Evolutionary conservation across 805 yeast species (phyloP).

Genomic region (Wickerhamomyces kurtzmanii): DNA sequence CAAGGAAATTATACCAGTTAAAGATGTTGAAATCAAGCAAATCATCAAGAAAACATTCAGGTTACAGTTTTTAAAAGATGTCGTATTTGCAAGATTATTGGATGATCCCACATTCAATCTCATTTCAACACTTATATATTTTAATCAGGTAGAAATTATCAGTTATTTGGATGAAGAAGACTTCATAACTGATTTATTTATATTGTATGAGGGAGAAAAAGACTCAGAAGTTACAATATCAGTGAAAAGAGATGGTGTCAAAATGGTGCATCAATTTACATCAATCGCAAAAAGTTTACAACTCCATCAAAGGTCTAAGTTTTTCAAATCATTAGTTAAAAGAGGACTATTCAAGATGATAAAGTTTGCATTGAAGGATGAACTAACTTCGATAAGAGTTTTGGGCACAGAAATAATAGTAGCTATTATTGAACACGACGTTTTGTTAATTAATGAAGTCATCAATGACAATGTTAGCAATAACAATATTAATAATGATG

Average conservation of each 20-base stretch:
- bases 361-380: slow-evolving; percentile 57
- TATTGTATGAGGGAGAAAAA: slow-evolving; percentile 30
- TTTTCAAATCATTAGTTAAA: slow-evolving; percentile 54
- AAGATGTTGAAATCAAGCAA: slow-evolving; percentile 34
- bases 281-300: slow-evolving; percentile 61
- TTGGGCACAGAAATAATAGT: slow-evolving; percentile 76
- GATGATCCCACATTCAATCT: slow-evolving; percentile 73
- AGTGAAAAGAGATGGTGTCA: slow-evolving; percentile 53
- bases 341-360: slow-evolving; percentile 65
- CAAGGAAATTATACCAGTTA: slow-evolving; percentile 63
- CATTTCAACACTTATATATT: slow-evolving; percentile 55
- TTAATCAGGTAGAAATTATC: slow-evolving; percentile 60
- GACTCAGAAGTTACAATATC: slow-evolving; percentile 1
- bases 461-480: slow-evolving; percentile 1
- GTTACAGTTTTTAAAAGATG: slow-evolving; percentile 77
- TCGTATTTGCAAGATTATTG: slow-evolving; percentile 67
- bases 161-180: slow-evolving; percentile 39
- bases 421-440: slow-evolving; percentile 77
- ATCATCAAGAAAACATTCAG: slow-evolving; percentile 69
- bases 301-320: slow-evolving; percentile 47
- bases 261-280: slow-evolving; percentile 72
- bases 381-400: slow-evolving; percentile 38
- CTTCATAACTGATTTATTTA: slow-evolving; percentile 52
- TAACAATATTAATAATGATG: slow-evolving; percentile 1
- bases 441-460: slow-evolving; percentile 37